Conservation (phyloP, 352 stramenopile genomes). For the Phytopythium vexans region DNA sequence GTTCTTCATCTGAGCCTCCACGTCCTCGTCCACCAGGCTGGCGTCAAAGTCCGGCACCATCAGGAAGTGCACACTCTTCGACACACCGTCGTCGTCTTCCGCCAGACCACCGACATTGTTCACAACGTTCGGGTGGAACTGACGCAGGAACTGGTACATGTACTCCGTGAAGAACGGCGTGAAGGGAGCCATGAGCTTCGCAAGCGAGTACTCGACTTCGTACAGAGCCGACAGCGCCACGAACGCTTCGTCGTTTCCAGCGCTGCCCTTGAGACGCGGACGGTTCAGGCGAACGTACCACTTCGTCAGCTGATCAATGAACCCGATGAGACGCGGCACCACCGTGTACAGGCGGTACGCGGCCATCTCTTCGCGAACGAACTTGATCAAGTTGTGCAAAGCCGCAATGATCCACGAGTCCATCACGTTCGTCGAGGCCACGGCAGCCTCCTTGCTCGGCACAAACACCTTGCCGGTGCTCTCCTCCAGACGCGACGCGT, state of each 20-base stretch:
- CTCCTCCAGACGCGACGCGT: constrained; percentile 92
- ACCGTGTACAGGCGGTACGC: constrained; percentile 99
- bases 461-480: constrained; percentile 85
- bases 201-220: constrained; percentile 95
- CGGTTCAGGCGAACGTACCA: constrained; percentile 99
- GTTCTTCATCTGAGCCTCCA: constrained; percentile 93
- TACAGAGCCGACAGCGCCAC: constrained; percentile 95
- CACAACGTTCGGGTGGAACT: constrained; percentile 92
- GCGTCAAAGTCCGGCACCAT: constrained; percentile 93
- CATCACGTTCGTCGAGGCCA: constrained; percentile 95
- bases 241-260: constrained; percentile 83
- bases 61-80: constrained; percentile 96
- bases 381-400: constrained; percentile 97
- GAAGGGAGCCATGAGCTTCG: constrained; percentile 98
- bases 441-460: constrained; percentile 83
- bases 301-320: constrained; percentile 99
- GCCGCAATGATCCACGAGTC: constrained; percentile 99
- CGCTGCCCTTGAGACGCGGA: constrained; percentile 94
- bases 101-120: constrained; percentile 45
- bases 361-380: constrained; percentile 97
- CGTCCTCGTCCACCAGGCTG: constrained; percentile 90
- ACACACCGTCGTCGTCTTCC: constrained; percentile 88
- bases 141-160: constrained; percentile 98
- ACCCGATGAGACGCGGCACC: constrained; percentile 96
- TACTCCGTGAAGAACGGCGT: constrained; percentile 99